These are phyloP conservation scores for Pilatotrama ljubarskyi DNA, from an alignment of 768 basidiomycete species.

Conservation along the genomic window DNA sequence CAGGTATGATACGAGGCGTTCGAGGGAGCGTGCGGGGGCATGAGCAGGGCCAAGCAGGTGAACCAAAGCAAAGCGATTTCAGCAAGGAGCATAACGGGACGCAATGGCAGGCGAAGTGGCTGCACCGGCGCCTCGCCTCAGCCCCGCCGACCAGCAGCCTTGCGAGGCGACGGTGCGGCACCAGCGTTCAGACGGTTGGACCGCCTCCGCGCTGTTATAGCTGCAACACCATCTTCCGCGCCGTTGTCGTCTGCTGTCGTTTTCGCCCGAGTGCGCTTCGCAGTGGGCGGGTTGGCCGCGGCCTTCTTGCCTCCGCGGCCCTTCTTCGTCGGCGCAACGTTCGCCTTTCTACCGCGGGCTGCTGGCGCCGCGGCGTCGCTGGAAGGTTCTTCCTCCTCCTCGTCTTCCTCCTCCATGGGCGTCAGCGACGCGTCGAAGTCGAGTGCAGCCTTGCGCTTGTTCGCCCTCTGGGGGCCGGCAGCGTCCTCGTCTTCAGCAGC, in stretches of 20 bases:
- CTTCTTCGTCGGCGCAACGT: background rate
- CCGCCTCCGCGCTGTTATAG: background rate
- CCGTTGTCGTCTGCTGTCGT: background rate
- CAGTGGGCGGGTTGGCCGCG: background rate
- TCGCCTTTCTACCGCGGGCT: background rate
- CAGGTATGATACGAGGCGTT: background rate
- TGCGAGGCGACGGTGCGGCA: background rate
- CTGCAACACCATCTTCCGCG: background rate
- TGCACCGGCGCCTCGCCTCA: background rate
- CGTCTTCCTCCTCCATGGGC: constrained; percentile 23
- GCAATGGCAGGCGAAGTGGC: background rate
- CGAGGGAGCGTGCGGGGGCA: background rate
- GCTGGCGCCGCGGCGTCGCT: background rate
- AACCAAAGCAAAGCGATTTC: constrained; percentile 7
- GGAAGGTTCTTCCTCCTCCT: constrained; percentile 15
- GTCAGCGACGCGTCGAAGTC: constrained; percentile 25
- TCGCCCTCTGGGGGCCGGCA: constrained; percentile 25
- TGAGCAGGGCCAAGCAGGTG: background rate
- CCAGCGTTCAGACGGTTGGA: constrained; percentile 3
- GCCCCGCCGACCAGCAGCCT: constrained; percentile 4
- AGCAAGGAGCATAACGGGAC: background rate
- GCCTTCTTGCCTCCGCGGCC: constrained; percentile 6
- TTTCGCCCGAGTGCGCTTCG: background rate
- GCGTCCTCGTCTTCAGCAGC: constrained; percentile 21
- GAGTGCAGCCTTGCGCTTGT: constrained; percentile 37